Percentiles rank a stretch among this genome's conserved stretches.
These are phyloP conservation scores for Penicillium arizonense DNA, from an alignment of 495 filamentous ascomycete genomes.

Conservation along the genomic window DNA sequence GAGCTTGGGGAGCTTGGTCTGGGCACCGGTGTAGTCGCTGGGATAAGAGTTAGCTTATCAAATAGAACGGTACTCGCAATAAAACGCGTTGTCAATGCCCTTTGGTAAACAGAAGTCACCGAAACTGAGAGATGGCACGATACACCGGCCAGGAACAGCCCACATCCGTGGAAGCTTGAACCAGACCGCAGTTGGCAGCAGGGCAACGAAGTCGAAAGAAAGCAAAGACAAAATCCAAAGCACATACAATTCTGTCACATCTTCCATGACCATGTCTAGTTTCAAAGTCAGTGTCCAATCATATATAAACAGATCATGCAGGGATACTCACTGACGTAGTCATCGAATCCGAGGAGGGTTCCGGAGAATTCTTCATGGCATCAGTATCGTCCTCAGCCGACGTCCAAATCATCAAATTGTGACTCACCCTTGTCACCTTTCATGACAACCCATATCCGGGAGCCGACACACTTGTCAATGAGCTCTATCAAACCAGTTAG, in stretches of 20 bases:
- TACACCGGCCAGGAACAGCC: neutral
- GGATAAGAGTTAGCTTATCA: slow-evolving; percentile 18
- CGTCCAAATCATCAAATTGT: neutral
- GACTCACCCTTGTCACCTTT: slow-evolving; percentile 89
- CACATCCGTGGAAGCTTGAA: neutral
- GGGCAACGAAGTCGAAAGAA: neutral
- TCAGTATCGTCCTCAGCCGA: slow-evolving; percentile 14
- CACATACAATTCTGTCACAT: slow-evolving; percentile 94
- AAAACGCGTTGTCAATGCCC: neutral
- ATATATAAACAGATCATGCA: neutral
- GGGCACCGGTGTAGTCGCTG: slow-evolving; percentile 85
- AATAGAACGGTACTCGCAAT: neutral
- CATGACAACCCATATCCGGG: slow-evolving; percentile 98
- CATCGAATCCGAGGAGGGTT: slow-evolving; percentile 91
- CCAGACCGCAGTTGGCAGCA: neutral
- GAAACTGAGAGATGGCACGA: neutral
- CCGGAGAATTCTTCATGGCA: slow-evolving; percentile 77
- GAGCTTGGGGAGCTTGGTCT: slow-evolving; percentile 88
- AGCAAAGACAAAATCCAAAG: neutral
- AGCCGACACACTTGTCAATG: slow-evolving; percentile 98
- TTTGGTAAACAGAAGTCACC: too few species aligned
- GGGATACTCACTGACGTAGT: slow-evolving; percentile 92
- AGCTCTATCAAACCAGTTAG: slow-evolving; percentile 62
- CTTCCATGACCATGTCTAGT: slow-evolving; percentile 94
- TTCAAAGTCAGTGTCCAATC: slow-evolving; percentile 13